Evolutionary conservation across 345 rosid species (phyloP).

Genomic region (Eucalyptus curtisii): DNA sequence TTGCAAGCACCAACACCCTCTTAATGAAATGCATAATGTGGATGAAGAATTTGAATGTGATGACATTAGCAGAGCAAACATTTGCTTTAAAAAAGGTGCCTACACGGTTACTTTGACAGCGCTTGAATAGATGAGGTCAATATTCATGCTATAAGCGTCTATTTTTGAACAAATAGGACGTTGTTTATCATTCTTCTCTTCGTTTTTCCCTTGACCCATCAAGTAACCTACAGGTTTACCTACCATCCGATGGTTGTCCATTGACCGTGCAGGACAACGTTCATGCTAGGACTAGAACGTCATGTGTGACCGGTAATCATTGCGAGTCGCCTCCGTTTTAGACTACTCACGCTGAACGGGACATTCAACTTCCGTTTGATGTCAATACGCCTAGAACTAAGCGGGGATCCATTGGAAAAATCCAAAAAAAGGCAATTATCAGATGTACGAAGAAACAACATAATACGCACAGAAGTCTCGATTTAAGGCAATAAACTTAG

Average conservation of each 20-base stretch:
- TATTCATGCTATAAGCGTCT: background rate
- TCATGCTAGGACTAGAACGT: background rate
- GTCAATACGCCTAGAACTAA: background rate
- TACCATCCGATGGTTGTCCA: background rate
- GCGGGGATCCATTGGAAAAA: background rate
- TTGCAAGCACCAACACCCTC: background rate
- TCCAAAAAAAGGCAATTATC: background rate
- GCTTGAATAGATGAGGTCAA: background rate
- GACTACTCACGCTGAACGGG: background rate
- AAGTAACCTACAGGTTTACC: background rate
- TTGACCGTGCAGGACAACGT: background rate
- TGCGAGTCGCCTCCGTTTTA: background rate
- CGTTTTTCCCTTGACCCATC: background rate
- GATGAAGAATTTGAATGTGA: background rate
- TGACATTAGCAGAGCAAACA: background rate
- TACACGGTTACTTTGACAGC: background rate
- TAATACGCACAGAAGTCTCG: background rate
- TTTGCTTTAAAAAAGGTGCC: background rate
- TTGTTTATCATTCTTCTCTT: background rate
- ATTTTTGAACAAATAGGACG: background rate
- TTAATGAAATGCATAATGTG: background rate
- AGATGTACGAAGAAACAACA: background rate
- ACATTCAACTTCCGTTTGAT: background rate
- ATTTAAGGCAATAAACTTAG: background rate
- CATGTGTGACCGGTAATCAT: background rate